Percentiles rank a stretch among this genome's conserved stretches.
phyloP scores from a whole-genome alignment of 306 rosid species.

The Castanea sativa region DNA sequence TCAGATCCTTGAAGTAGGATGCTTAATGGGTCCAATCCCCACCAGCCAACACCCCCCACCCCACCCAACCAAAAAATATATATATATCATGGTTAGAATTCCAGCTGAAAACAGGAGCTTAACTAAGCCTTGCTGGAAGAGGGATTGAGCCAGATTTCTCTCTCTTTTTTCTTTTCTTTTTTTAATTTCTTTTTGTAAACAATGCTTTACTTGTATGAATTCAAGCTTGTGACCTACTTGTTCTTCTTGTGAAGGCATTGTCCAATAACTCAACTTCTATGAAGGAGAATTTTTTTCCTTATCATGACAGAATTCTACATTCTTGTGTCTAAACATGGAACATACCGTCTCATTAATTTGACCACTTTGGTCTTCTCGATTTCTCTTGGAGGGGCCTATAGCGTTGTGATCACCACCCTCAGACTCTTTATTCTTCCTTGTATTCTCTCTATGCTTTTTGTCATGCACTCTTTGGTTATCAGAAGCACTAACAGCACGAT shows the following conservation, averaged over 20 bases:
- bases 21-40: too few species aligned
- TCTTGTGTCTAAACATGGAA: conserved; percentile 32
- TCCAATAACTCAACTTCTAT: conserved; percentile 20
- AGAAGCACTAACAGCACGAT: conserved; percentile 59
- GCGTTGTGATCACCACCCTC: conserved; percentile 50
- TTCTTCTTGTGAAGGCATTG: conserved; percentile 14
- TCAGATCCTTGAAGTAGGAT: too few species aligned
- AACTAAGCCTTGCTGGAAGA: neutral
- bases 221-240: conserved; percentile 17
- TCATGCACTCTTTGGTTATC: conserved; percentile 67
- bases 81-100: neutral
- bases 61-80: too few species aligned
- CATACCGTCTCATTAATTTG: conserved; percentile 80
- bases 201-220: conserved; percentile 17
- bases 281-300: conserved; percentile 12
- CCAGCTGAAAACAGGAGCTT: neutral
- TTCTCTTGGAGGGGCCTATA: conserved; percentile 59
- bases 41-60: too few species aligned
- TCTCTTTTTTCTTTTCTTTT: neutral
- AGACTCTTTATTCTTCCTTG: conserved; percentile 73
- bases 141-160: neutral
- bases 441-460: conserved; percentile 67
- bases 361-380: conserved; percentile 66
- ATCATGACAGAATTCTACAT: conserved; percentile 22
- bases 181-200: too few species aligned